Base-by-base conservation (phyloP, 495 filamentous ascomycete genomes). In the Trypethelium eluteriae region DNA sequence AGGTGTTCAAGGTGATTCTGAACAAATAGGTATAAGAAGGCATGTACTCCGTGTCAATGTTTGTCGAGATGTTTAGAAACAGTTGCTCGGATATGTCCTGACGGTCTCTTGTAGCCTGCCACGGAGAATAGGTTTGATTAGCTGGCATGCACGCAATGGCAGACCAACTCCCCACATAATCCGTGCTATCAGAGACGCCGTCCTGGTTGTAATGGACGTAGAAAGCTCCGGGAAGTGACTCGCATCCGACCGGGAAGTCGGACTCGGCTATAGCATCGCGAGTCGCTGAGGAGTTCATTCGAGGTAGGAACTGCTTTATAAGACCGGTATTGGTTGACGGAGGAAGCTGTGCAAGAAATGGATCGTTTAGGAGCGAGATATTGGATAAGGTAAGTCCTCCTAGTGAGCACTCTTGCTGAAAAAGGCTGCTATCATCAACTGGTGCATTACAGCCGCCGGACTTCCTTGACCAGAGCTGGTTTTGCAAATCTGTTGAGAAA, bases 1-100 rank as follows among this genome's bases (percentile, higher is more conserved):
- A 77, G 7, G 70, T 78, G 11, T 69, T 69, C 4, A 74, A 47
- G 0, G 39, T 39, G 25, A 64, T 63, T 32, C 50, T 57, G 18
- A 16, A 62, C n/a, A 34, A 65, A 67, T n/a, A 25, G 10, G 25
- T 47, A 7, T 50, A 6, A 32, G 3, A 47, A 10, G 39, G 6
- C 11, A 12, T 7, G n/a, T n/a, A n/a, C n/a, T n/a, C n/a, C n/a
- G n/a, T 39, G 14, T 4, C 7, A 6, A 47, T 16, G 36, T 12
- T 12, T 18, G 25, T 25, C 7, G 68, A 68, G 39, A 74, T 64
- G 39, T 72, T 70, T 2, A 75, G 62, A 62, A 74, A 76, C 1
- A 76, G 57, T 50, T 64, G 68, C 39, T 77, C 75, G 0, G 63
- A 63, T 46, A 78, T 72, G 39, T 76, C 75, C 46, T 78, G 76